Evolutionary conservation across 495 filamentous ascomycete genomes (phyloP), one percentile per base, ranked within the genome.

Genomic region (Viridothelium virens): DNA sequence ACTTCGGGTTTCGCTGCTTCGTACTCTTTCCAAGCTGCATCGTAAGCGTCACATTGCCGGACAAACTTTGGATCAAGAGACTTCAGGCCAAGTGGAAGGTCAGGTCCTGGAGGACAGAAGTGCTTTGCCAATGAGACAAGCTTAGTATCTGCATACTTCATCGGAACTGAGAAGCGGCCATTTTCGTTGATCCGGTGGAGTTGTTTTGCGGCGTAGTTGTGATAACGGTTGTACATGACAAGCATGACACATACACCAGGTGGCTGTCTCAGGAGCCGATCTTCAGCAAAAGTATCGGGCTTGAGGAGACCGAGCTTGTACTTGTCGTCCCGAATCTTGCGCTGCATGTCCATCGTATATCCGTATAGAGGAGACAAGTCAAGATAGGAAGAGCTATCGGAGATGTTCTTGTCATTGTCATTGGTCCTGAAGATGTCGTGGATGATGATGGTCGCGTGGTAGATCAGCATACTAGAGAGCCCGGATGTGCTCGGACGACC

Each of bases 171-270:
- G 75, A 91, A 92, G 56, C 87, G 82, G 12, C 84, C 84, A 63
- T 84, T 84, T 71, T 92, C 88, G 66, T 92, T 92, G 70, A 92
- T 87, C 31, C 75, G 75, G 3, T 82, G 82, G 4, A 92, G 80
- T 66, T 90, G 82, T 56, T 86, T 84, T 46, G 86, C 88, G 36
- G 90, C 84, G 70, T 91, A 80, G 75, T 95, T 95, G 77, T 95
- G 91, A 77, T 92, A 91, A 65, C 90, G 79, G 69, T 85, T 86
- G 77, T 86, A 87, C 82, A 85, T 85, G 61, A 86, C 82, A 63
- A 86, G 76, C 38, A 86, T 61, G 25, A 85, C 83, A 67, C 80
- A 78, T 62, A 81, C 83, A 41, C 82, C 83, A 34, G 84, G 78
- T 41, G 84, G 84, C 66, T 85, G 83, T 25, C 81, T 81, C 65